Evolutionary conservation across 2,329 filamentous ascomycete species (phyloP).

Genomic region (Oidium heveae): DNA sequence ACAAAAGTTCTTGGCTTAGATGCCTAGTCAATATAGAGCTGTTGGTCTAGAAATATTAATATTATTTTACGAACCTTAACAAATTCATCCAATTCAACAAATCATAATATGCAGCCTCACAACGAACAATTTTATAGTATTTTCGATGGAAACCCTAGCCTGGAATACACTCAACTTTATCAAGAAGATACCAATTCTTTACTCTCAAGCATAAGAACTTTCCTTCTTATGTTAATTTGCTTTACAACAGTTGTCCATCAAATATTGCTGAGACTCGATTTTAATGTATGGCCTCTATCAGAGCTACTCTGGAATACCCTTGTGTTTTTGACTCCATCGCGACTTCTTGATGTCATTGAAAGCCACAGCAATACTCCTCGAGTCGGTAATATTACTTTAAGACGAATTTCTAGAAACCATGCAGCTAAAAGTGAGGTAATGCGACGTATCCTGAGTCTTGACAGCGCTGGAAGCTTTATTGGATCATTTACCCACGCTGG

Average conservation of each 20-base stretch:
- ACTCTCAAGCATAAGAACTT: conserved; percentile 3
- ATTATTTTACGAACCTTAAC: too few relatives aligned
- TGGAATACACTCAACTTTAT: conserved; percentile 14
- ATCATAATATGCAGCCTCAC: conserved; percentile 11
- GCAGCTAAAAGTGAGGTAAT: conserved; percentile 39
- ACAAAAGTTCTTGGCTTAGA: too few relatives aligned
- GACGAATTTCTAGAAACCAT: conserved; percentile 18
- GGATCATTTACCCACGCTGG: conserved; percentile 31
- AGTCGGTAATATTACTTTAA: conserved; percentile 21
- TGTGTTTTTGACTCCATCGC: conserved; percentile 29
- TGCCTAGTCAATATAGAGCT: too few relatives aligned
- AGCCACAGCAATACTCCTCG: conserved; percentile 15
- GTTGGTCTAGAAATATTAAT: too few relatives aligned
- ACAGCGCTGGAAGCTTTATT: conserved; percentile 26
- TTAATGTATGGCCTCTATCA: conserved; percentile 17
- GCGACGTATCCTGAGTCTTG: conserved; percentile 34
- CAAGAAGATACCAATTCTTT: conserved; percentile 4
- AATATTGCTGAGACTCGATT: conserved; percentile 10
- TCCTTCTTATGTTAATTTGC: conserved; percentile 10
- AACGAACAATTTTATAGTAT: conserved; percentile 7
- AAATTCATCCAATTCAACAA: too few relatives aligned
- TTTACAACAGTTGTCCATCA: conserved; percentile 11
- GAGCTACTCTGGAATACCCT: conserved; percentile 34
- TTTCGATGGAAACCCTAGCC: conserved; percentile 10
- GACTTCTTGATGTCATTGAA: conserved; percentile 30